These are phyloP conservation scores for Pezicula radicicola DNA, from an alignment of 2,329 filamentous ascomycete species.

Conservation along the genomic window DNA sequence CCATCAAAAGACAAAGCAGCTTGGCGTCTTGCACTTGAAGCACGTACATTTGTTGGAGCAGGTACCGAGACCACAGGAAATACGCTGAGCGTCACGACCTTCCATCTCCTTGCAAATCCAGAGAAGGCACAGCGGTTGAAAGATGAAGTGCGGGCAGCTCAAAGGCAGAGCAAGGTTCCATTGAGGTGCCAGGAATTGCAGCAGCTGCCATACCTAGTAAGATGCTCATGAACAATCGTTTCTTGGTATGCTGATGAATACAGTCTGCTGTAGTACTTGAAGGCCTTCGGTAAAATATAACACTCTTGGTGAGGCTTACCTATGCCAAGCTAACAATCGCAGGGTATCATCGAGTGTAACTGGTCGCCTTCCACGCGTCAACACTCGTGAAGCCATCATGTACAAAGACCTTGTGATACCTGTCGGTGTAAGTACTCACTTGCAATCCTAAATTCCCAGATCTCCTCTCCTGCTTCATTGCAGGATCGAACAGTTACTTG, in stretches of 20 bases:
- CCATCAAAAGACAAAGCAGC: slow-evolving; percentile 11
- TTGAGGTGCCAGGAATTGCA: slow-evolving; percentile 16
- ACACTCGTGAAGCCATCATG: slow-evolving; percentile 8
- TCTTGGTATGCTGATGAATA: background rate
- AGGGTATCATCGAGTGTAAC: slow-evolving; percentile 6
- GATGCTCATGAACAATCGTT: background rate
- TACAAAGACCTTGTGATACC: slow-evolving; percentile 9
- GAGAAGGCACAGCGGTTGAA: slow-evolving; percentile 11
- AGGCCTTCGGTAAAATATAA: slow-evolving; percentile 9
- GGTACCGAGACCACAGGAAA: slow-evolving; percentile 23
- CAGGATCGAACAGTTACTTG: no score
- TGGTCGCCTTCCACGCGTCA: slow-evolving; percentile 9
- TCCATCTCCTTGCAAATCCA: slow-evolving; percentile 16
- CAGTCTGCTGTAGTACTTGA: slow-evolving; percentile 12
- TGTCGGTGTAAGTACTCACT: slow-evolving; percentile 2
- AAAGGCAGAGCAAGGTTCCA: slow-evolving; percentile 4
- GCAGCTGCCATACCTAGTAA: slow-evolving; percentile 16
- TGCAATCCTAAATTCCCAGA: no score
- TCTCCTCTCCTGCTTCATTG: no score
- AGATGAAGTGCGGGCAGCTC: slow-evolving; percentile 13
- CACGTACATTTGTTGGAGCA: slow-evolving; percentile 17
- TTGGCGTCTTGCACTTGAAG: slow-evolving; percentile 17
- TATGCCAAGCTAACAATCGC: background rate
- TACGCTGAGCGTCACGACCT: slow-evolving; percentile 14
- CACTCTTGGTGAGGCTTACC: background rate